Conservation (phyloP, 305 asterid species). For the Andrographis paniculata region DNA sequence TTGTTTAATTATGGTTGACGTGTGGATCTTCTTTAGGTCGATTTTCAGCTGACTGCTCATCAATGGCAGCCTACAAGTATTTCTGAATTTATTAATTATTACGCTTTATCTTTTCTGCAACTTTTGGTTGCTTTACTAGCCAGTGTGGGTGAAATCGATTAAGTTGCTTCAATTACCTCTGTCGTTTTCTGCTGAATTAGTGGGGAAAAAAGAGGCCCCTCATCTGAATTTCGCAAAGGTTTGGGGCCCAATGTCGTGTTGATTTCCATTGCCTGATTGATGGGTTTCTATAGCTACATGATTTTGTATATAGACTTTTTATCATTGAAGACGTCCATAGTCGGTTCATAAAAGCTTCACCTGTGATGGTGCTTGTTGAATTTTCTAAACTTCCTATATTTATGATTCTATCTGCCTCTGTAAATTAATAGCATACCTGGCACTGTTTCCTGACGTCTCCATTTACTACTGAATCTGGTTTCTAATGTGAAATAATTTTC, state of each 20-base stretch:
- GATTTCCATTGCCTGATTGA: slow-evolving; percentile 22
- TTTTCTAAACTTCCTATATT: slow-evolving; percentile 6
- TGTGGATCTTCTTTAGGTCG: neutral
- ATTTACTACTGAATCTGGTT: slow-evolving; percentile 17
- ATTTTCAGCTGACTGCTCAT: neutral
- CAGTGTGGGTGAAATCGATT: slow-evolving; percentile 36
- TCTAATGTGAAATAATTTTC: neutral
- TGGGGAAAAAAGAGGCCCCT: slow-evolving; percentile 44
- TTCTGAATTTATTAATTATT: neutral
- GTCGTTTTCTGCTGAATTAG: slow-evolving; percentile 30
- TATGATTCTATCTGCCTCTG: slow-evolving; percentile 8
- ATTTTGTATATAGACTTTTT: slow-evolving; percentile 24
- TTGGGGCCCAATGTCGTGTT: slow-evolving; percentile 34
- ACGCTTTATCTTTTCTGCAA: slow-evolving; percentile 10
- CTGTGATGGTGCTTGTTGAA: slow-evolving; percentile 9
- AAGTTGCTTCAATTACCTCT: slow-evolving; percentile 21
- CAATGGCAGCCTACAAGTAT: neutral
- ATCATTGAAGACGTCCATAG: slow-evolving; percentile 16
- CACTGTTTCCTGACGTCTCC: neutral
- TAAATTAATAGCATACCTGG: slow-evolving; percentile 3
- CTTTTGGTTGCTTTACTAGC: slow-evolving; percentile 26
- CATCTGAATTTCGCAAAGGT: slow-evolving; percentile 26
- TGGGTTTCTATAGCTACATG: slow-evolving; percentile 18
- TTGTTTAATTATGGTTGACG: too few relatives aligned
- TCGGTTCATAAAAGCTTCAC: slow-evolving; percentile 16